Base-by-base conservation (phyloP, 2,329 filamentous ascomycete species). In the Ophiocordyceps camponoti-saundersi region DNA sequence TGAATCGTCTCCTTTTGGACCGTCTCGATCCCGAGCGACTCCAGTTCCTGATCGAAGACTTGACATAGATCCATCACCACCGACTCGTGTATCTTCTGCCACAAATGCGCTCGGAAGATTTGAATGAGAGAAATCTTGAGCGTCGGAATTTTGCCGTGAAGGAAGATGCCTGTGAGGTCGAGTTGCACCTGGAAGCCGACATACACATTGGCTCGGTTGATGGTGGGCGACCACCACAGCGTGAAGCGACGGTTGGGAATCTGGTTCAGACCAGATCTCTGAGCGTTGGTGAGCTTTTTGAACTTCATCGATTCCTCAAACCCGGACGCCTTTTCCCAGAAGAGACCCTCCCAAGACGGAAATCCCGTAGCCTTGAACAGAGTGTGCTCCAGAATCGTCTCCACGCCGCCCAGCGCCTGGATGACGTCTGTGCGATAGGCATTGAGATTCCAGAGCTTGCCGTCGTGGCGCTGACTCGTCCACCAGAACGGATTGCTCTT, bases 401-500 rank as follows among this genome's bases (percentile, higher is more conserved):
- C 92, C 8, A 98, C 92, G 80, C 89, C 89, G 59, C 90, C 90
- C 44, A 95, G 68, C 0, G 90, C 89, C 61, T 96, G 92, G 49
- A 98, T 98, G 11, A 95, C 88, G 67, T 98, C 92, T 7, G 92
- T 95, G 51, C 92, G 74, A 65, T 96, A 95, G 1, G 87, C 85
- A 53, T 96, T 96, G 47, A 98, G 64, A 53, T 95, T 95, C 92
- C 92, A 98, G 5, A 98, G 65, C 59, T 96, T 96, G 60, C 92
- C 92, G 57, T 98, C 92, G 58, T 98, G 93, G 39, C 92, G 75
- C 64, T 96, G 90, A 57, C 85, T 94, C 4, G 92, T 98, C 92
- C 92, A 98, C 88, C 89, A 95, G 72, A 96, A 96, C 0, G 92
- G 92, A 61, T 96, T 95, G 66, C 84, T 93, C 77, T 94, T 95